Conservation (phyloP, 306 rosid species). For the Ochetophila trinervis region DNA sequence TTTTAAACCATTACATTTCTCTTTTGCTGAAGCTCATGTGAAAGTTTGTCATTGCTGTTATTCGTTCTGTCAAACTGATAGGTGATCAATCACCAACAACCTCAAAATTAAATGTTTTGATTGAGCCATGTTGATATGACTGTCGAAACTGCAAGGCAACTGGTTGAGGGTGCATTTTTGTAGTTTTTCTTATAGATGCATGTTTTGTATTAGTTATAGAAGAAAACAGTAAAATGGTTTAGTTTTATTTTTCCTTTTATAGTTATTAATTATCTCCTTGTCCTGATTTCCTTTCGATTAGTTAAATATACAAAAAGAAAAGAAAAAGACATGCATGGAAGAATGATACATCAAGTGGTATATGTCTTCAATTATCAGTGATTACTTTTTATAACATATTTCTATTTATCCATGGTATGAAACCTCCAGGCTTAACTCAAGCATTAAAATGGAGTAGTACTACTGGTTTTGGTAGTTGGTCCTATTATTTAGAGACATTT, state of each 20-base stretch:
- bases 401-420: background rate
- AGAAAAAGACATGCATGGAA: background rate
- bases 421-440: background rate
- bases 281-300: background rate
- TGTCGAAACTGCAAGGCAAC: too few relatives aligned
- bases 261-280: background rate
- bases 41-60: background rate
- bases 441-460: background rate
- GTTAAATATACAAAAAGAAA: too few relatives aligned
- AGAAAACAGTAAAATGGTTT: background rate
- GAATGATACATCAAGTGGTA: background rate
- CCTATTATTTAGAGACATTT: background rate
- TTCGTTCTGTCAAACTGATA: background rate
- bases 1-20: too few relatives aligned
- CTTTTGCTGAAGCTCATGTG: too few relatives aligned
- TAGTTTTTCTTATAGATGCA: slow-evolving; percentile 1
- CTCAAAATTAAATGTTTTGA: background rate
- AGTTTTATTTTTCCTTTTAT: background rate
- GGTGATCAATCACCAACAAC: background rate
- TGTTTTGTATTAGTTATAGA: background rate
- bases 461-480: background rate
- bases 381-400: background rate
- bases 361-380: background rate
- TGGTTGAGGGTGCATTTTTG: background rate
- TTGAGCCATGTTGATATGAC: background rate